Evolutionary conservation across 371 early-diverging fungal genomes (phyloP).

Genomic region (Lichtheimia hyalospora): DNA sequence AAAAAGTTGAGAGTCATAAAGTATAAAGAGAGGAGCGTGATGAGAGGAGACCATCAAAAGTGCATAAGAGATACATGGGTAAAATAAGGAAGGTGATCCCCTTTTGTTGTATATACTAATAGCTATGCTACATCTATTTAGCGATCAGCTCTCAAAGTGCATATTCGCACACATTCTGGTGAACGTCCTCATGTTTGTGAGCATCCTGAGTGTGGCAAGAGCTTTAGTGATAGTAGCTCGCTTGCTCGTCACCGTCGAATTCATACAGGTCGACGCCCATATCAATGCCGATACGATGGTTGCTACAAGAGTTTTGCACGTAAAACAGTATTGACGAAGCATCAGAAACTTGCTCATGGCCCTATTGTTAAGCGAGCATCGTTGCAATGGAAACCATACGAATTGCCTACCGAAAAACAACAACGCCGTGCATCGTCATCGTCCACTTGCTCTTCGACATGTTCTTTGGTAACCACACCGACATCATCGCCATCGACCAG

Average conservation of each 20-base stretch:
- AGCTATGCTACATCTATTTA: constrained; percentile 13
- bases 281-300: constrained; percentile 57
- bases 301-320: constrained; percentile 68
- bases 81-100: too few species aligned
- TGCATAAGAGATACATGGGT: constrained; percentile 11
- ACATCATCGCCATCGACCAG: neutral
- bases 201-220: constrained; percentile 54
- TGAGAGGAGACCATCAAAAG: neutral
- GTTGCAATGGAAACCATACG: constrained; percentile 47
- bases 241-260: constrained; percentile 55
- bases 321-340: constrained; percentile 69
- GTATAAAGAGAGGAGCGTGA: too few species aligned
- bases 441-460: neutral
- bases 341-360: constrained; percentile 45
- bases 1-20: too few species aligned
- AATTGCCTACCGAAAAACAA: neutral
- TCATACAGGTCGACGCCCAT: constrained; percentile 75
- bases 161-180: constrained; percentile 76
- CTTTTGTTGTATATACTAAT: too few species aligned
- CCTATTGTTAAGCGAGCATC: constrained; percentile 30
- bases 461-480: neutral
- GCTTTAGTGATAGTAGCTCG: constrained; percentile 68
- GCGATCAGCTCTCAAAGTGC: constrained; percentile 78
- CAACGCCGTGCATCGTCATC: neutral
- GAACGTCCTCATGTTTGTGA: constrained; percentile 76